Percentiles rank a stretch among this genome's conserved stretches.
phyloP scores from a whole-genome alignment of 106 monocot species.

The Chionographis japonica region DNA sequence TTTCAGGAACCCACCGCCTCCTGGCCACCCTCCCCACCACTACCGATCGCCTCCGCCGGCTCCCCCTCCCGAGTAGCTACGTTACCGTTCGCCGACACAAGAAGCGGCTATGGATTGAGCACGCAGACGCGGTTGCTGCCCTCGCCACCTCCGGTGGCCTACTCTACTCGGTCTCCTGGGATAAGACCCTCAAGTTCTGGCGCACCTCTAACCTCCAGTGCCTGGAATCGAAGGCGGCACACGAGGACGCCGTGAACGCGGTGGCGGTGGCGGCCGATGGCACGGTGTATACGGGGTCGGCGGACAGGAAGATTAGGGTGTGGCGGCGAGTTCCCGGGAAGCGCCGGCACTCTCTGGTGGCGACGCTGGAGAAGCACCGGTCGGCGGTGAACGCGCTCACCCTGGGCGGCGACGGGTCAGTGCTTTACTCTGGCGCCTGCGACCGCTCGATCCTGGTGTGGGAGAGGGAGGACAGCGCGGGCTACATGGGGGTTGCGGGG shows the following conservation, averaged over 20 bases:
- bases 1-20: conserved; percentile 23
- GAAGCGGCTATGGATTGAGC: conserved; percentile 59
- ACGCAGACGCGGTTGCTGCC: conserved; percentile 69
- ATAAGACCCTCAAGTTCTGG: conserved; percentile 82
- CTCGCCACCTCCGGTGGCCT: conserved; percentile 24
- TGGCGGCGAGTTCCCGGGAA: conserved; percentile 21
- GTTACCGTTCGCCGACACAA: conserved; percentile 54
- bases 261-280: conserved; percentile 49
- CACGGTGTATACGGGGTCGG: conserved; percentile 75
- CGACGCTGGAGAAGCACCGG: conserved; percentile 45
- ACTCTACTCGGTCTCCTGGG: conserved; percentile 86
- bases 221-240: conserved; percentile 49
- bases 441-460: conserved; percentile 59
- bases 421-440: conserved; percentile 56
- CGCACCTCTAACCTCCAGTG: conserved; percentile 38
- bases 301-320: conserved; percentile 50
- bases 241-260: conserved; percentile 83
- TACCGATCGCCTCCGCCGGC: conserved; percentile 47
- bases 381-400: conserved; percentile 73
- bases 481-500: conserved; percentile 26
- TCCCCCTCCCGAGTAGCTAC: conserved; percentile 58
- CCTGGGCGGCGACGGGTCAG: conserved; percentile 35
- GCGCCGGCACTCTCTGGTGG: conserved; percentile 16
- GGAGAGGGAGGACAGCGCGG: conserved; percentile 43
- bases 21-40: conserved; percentile 55